Percentiles rank a stretch among this genome's conserved stretches.
phyloP scores from a whole-genome alignment of 1,284 basidiomycete genomes.

The Ceratobasidium sp. region DNA sequence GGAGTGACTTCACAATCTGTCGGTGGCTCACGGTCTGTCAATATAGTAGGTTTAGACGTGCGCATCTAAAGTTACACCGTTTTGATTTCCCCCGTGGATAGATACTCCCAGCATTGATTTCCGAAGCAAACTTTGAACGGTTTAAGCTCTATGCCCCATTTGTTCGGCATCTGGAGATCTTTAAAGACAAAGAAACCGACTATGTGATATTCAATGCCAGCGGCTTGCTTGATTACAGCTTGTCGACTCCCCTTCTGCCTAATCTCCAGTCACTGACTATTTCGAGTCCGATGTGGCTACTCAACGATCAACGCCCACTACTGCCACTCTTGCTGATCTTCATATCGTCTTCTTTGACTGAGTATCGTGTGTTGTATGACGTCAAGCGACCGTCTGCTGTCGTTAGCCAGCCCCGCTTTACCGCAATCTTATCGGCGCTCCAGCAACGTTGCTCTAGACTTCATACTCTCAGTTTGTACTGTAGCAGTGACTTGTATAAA shows the following conservation, averaged over 20 bases:
- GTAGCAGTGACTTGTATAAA: neutral
- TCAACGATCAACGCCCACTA: neutral
- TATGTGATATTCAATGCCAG: neutral
- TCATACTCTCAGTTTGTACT: neutral
- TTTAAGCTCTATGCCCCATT: neutral
- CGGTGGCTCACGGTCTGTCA: no score
- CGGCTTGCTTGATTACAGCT: neutral
- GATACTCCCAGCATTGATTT: neutral
- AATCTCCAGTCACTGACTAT: neutral
- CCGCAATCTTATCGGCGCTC: neutral
- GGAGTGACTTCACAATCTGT: neutral
- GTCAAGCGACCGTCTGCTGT: neutral
- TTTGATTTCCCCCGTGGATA: neutral
- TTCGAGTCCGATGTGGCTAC: no score
- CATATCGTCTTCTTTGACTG: neutral
- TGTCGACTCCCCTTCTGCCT: neutral
- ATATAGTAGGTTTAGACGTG: no score
- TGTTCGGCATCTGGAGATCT: neutral
- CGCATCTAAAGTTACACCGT: neutral
- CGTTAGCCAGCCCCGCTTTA: neutral
- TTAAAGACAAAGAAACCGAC: neutral
- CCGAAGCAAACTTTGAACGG: neutral
- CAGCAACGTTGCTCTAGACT: neutral
- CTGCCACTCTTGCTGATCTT: neutral
- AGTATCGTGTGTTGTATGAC: neutral